A percentile compares a stretch with the other conserved stretches of the same genome.
Evolutionary conservation across 139 green algal genomes (phyloP).

Genomic region (Eudorina sp.): DNA sequence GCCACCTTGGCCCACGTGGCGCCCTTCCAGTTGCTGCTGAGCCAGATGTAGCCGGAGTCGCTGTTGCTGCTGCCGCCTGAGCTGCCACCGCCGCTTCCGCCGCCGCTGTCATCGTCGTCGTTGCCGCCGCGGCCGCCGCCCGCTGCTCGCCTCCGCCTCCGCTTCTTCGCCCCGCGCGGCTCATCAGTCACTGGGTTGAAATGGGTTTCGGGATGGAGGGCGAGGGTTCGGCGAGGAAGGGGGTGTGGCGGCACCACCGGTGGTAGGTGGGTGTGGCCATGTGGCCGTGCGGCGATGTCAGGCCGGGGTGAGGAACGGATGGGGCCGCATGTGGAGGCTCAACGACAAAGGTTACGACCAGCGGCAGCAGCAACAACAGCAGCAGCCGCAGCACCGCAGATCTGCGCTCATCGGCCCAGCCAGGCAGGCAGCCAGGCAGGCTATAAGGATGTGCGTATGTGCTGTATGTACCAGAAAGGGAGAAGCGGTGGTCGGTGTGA

Average conservation of each 20-base stretch:
- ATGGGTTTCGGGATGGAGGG: background rate
- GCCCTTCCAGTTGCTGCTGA: background rate
- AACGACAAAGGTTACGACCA: too few relatives aligned
- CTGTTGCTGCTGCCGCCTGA: background rate
- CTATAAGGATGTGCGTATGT: background rate
- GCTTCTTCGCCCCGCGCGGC: background rate
- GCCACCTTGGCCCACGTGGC: conserved; percentile 57
- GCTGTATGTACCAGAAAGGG: background rate
- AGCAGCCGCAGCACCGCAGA: too few relatives aligned
- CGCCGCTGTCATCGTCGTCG: too few relatives aligned
- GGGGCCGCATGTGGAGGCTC: too few relatives aligned
- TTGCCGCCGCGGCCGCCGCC: background rate
- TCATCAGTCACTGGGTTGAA: background rate
- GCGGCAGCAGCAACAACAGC: too few relatives aligned
- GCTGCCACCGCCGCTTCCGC: background rate
- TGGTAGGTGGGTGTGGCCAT: too few relatives aligned
- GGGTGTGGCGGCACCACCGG: too few relatives aligned
- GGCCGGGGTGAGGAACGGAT: too few relatives aligned
- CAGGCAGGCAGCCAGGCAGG: background rate
- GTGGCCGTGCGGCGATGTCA: too few relatives aligned
- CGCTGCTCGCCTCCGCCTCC: background rate
- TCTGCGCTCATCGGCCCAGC: too few relatives aligned
- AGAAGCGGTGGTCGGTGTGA: background rate
- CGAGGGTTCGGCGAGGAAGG: background rate
- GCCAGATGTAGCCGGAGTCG: background rate